A percentile compares a stretch with the other conserved stretches of the same genome.
These are phyloP conservation scores for Metschnikowia colocasiae DNA, from an alignment of 805 yeast species.

Conservation along the genomic window DNA sequence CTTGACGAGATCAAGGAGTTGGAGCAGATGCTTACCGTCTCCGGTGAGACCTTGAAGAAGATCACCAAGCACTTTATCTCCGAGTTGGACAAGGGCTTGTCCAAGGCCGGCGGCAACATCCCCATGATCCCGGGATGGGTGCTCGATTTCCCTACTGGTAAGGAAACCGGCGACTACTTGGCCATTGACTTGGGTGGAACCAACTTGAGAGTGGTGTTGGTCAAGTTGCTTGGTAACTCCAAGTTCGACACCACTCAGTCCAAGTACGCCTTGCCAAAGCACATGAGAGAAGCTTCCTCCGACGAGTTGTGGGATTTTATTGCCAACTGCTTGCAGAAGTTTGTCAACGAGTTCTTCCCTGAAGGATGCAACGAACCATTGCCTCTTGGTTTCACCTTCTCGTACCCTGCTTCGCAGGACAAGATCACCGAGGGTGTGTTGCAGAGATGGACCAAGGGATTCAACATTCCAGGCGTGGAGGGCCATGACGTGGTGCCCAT, in stretches of 20 bases:
- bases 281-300: constrained; percentile 71
- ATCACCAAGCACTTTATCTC: constrained; percentile 72
- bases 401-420: constrained; percentile 82
- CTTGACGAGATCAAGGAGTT: constrained; percentile 53
- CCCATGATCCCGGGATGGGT: constrained; percentile 99
- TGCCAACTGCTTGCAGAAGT: constrained; percentile 72
- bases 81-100: constrained; percentile 80
- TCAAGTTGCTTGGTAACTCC: constrained; percentile 76
- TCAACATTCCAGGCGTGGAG: constrained; percentile 89
- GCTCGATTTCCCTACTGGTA: constrained; percentile 86
- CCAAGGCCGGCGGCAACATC: constrained; percentile 73
- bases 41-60: constrained; percentile 54
- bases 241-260: constrained; percentile 84
- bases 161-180: constrained; percentile 82
- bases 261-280: constrained; percentile 74
- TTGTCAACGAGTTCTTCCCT: constrained; percentile 65
- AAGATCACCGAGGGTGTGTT: constrained; percentile 82
- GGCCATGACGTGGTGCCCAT: constrained; percentile 92
- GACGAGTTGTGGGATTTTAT: constrained; percentile 83
- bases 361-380: constrained; percentile 54
- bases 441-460: constrained; percentile 98
- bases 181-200: constrained; percentile 98
- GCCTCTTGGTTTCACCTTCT: constrained; percentile 92
- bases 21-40: constrained; percentile 60
- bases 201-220: constrained; percentile 87